Base-by-base conservation (phyloP, 2,329 filamentous ascomycete genomes). In the Phoma herbarum region DNA sequence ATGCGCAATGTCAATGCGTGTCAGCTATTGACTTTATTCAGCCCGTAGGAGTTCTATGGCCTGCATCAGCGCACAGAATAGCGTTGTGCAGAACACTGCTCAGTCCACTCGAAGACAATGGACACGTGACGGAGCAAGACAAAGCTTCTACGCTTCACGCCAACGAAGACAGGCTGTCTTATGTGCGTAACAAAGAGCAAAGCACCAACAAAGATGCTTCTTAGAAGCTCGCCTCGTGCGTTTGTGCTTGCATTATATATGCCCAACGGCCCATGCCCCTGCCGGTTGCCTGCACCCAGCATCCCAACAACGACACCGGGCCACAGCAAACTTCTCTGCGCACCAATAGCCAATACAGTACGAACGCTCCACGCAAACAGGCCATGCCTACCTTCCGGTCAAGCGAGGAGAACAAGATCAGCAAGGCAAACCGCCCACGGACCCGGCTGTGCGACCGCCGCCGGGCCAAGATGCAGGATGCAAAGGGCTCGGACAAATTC, bases 231-330 rank as follows among this genome's bases (percentile, higher is more conserved):
- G 55, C 66, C 68, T 72, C 69, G 60, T 67, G 46, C 58, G 65
- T 71, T 73, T 72, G 66, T 69, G 51, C 52, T 43, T 47, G 22
- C 46, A 66, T 65, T 66, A 71, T 73, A 74, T 69, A 67, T 61
- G 60, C 44, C 33, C 55, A 62, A 52, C 49, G 47, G 22, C 29
- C 50, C 56, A 49, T 51, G 52, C 48, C 62, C 64, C 42, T 64
- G 53, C 58, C 12, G 42, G 45, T 53, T 42, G 41, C 20, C 52
- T 63, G 51, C 57, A 67, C 43, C 52, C 29, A 47, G 12, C 23
- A 52, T 44, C 42, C 49, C 37, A 28, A 29, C 14, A 42, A 35
- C 53, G 28, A 55, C 12, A 44, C 2, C 46, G 12, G 46, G 22
- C 59, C 48, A 45, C 58, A 64, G 53, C 59, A 68, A 62, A 66